phyloP scores from a whole-genome alignment of 305 asterid genomes.

The Euphrasia arctica region DNA sequence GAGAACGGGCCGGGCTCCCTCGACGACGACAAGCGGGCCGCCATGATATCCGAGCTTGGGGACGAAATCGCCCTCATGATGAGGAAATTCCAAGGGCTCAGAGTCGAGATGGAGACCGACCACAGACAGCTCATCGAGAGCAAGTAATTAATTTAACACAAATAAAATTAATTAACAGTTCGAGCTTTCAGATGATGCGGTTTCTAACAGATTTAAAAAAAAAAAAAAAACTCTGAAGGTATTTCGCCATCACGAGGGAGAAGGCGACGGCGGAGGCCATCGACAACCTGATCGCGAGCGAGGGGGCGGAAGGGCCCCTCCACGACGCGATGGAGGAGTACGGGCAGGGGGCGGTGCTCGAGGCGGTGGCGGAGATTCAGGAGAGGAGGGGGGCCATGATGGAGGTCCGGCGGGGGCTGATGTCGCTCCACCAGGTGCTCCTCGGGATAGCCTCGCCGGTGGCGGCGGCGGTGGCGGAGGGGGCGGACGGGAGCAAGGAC shows the following conservation, averaged over 20 bases:
- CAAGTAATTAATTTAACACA: conserved; percentile 26
- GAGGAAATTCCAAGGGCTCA: conserved; percentile 57
- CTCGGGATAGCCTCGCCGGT: conserved; percentile 71
- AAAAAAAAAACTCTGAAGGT: conserved; percentile 25
- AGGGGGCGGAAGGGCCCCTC: conserved; percentile 49
- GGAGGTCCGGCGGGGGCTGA: conserved; percentile 55
- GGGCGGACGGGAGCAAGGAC: conserved; percentile 2
- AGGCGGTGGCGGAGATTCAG: conserved; percentile 68
- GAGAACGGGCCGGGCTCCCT: conserved; percentile 51
- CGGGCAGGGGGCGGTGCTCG: conserved; percentile 54
- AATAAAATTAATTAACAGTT: too few species aligned
- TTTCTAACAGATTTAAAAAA: too few species aligned
- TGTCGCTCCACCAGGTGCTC: conserved; percentile 64
- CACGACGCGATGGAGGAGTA: conserved; percentile 61
- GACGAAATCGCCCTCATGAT: conserved; percentile 51
- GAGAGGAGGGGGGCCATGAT: conserved; percentile 77
- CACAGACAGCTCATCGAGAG: conserved; percentile 59
- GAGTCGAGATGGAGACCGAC: conserved; percentile 56
- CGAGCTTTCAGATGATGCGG: too few species aligned
- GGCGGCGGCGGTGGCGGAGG: conserved; percentile 23
- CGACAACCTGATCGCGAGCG: conserved; percentile 60
- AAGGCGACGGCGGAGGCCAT: conserved; percentile 62
- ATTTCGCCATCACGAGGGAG: conserved; percentile 51
- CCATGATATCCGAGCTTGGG: conserved; percentile 52
- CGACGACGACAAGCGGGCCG: conserved; percentile 48